Conservation (phyloP, 805 yeast species). For the Tetrapisispora iriomotensis region DNA sequence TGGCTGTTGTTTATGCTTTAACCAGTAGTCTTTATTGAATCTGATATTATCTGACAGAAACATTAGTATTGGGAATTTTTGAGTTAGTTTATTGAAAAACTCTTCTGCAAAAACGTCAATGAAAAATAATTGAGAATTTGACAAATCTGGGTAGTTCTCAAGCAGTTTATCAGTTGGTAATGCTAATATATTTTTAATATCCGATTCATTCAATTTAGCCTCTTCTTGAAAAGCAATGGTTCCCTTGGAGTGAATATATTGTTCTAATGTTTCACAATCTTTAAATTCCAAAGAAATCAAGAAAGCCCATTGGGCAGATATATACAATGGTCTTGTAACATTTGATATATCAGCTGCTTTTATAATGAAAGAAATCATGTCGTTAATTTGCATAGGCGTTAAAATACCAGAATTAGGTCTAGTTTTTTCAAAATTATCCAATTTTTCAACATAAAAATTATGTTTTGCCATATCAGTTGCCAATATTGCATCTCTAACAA, state of each 20-base stretch:
- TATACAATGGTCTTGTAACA: conserved; percentile 68
- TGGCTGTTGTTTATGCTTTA: conserved; percentile 5
- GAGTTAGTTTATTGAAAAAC: conserved; percentile 56
- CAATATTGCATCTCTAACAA: conserved; percentile 33
- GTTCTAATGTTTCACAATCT: conserved; percentile 50
- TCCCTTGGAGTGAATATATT: conserved; percentile 1
- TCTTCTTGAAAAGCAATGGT: no score
- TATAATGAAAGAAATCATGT: conserved; percentile 59
- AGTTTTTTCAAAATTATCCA: conserved; percentile 31
- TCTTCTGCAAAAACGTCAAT: conserved; percentile 72
- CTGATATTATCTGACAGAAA: conserved; percentile 47
- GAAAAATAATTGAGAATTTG: conserved; percentile 72
- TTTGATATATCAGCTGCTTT: conserved; percentile 96
- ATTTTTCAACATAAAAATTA: conserved; percentile 51
- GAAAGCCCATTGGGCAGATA: conserved; percentile 80
- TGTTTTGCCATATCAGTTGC: conserved; percentile 95
- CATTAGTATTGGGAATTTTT: conserved; percentile 48
- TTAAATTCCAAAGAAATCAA: conserved; percentile 69
- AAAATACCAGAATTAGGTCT: conserved; percentile 8
- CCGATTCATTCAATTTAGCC: neutral
- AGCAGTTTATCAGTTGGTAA: conserved; percentile 34
- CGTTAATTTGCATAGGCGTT: conserved; percentile 20
- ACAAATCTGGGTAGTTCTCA: conserved; percentile 38
- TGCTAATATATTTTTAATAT: neutral
- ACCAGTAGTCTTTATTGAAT: conserved; percentile 52